These are phyloP conservation scores for Lipomyces spencermartinsiae DNA, from an alignment of 805 yeast genomes.

Conservation along the genomic window DNA sequence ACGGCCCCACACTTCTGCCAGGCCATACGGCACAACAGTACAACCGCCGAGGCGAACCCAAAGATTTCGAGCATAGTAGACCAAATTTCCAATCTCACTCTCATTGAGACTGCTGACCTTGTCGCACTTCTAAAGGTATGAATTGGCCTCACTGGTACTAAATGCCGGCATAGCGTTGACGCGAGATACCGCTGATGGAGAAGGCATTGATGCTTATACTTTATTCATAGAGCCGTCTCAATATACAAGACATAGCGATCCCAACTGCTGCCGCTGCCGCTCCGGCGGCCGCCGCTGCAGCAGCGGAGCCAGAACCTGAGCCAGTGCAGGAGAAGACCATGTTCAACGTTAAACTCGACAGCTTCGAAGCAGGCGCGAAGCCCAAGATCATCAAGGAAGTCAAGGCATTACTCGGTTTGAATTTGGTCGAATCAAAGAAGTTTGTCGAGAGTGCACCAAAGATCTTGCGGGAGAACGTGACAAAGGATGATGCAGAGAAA, in stretches of 20 bases:
- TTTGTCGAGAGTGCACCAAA: constrained; percentile 98
- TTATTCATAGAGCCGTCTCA: constrained; percentile 60
- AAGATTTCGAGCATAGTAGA: constrained; percentile 88
- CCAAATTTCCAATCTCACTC: constrained; percentile 86
- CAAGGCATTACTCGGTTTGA: constrained; percentile 85
- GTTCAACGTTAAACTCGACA: constrained; percentile 87
- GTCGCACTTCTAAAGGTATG: constrained; percentile 58
- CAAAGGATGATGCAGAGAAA: constrained; percentile 98
- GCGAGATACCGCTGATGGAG: neutral
- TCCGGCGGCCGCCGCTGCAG: constrained; percentile 69
- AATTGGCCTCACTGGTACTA: constrained; percentile 47
- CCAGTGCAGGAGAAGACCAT: constrained; percentile 89
- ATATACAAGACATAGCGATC: constrained; percentile 91
- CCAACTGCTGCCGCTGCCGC: constrained; percentile 66
- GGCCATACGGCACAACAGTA: constrained; percentile 49
- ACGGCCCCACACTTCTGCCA: constrained; percentile 9
- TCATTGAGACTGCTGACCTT: constrained; percentile 89
- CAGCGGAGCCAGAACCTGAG: constrained; percentile 72
- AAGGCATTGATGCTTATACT: neutral
- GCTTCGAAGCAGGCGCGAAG: constrained; percentile 92
- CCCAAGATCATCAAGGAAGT: constrained; percentile 98
- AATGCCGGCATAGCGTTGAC: neutral
- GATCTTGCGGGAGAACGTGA: constrained; percentile 89
- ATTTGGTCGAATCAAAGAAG: constrained; percentile 96
- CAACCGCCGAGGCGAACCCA: constrained; percentile 62